Base-by-base conservation (phyloP, 176 grass and related monocot species). In the Saccharum spontaneum region DNA sequence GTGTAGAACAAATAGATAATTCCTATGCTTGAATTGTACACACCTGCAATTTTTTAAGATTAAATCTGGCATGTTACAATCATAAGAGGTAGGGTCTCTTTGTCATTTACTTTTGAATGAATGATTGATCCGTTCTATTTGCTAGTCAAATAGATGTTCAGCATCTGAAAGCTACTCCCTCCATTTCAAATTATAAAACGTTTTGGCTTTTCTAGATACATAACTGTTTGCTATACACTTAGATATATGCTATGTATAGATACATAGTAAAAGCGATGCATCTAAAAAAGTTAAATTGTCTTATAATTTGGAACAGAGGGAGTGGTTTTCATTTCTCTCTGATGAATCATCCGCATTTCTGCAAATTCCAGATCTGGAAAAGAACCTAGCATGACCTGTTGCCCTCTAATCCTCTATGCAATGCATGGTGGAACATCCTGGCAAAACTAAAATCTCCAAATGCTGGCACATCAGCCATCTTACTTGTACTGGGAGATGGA, bases 361-460 rank as follows among this genome's bases (percentile, higher is more conserved):
- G 20, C 17, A 74, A 74, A 71, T 79, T 26, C 8, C 9, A 4
- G 8, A 37, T 13, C 68, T 28, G 6, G 75, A 79, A 44, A 38
- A 71, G 7, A 70, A 13, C 67, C 3, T 65, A 40, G 13, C 39
- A 72, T 50, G 67, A 39, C 14, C 31, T 83, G 2, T 34, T 82
- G 41, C 31, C 31, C 22, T 63, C 16, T 60, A 69, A 17, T 64
- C 30, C 15, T 63, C 16, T 36, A 57, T 17, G 20, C 36, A 34
- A 28, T 34, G 28, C 63, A 76, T 46, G 18, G 43, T 62, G 17
- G 18, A 34, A 65, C 2, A 0, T 83, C 50, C 16, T 36, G 68
- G 13, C 73, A 73, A 61, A 82, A 8, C 5, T 73, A 66, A 7
- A 88, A 52, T 30, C 23, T 61, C 3, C 24, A 79, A 52, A 73